Evolutionary conservation across 2,329 filamentous ascomycete species (phyloP), one percentile per base, ranked within the genome.

Genomic region (Pleomassaria siparia): DNA sequence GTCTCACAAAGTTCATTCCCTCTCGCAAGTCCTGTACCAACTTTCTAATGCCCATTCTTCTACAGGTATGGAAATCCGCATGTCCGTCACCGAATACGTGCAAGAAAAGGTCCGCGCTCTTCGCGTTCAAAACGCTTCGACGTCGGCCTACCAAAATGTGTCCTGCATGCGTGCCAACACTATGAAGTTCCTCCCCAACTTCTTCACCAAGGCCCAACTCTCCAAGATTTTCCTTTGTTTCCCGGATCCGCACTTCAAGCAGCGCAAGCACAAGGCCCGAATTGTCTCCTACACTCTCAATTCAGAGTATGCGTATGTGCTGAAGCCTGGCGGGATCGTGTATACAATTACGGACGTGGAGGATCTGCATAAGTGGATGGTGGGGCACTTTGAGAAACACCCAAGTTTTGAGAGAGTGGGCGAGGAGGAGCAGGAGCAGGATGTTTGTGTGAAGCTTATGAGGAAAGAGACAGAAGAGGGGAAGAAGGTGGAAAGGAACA

Each of bases 111-210:
- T 96, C 67, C 83, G 83, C 56, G 92, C 91, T 4, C 79, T 97
- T 15, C 85, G 94, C 3, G 75, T 77, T 11, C 85, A 91, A 63
- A 80, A 82, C 54, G 64, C 35, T 7, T 15, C 74, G 5, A 66
- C 69, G 22, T 50, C 70, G 15, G 71, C 76, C 39, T 97, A 90
- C 70, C 87, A 95, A 66, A 99, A 99, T 70, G 86, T 92, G 44
- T 85, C 88, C 26, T 95, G 90, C 66, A 77, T 99, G 40, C 86
- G 94, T 53, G 89, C 89, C 56, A 99, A 99, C 75, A 89, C 90
- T 4, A 99, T 99, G 94, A 99, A 99, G 71, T 99, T 97, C 72
- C 78, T 99, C n/a, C 92, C 95, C 53, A 97, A 99, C 68, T 96
- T 96, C 78, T 97, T 99, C 78, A 76, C 74, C 45, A 88, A 86